These are phyloP conservation scores for Arthrobotrys sphaeroides DNA, from an alignment of 2,329 filamentous ascomycete genomes.

Conservation along the genomic window DNA sequence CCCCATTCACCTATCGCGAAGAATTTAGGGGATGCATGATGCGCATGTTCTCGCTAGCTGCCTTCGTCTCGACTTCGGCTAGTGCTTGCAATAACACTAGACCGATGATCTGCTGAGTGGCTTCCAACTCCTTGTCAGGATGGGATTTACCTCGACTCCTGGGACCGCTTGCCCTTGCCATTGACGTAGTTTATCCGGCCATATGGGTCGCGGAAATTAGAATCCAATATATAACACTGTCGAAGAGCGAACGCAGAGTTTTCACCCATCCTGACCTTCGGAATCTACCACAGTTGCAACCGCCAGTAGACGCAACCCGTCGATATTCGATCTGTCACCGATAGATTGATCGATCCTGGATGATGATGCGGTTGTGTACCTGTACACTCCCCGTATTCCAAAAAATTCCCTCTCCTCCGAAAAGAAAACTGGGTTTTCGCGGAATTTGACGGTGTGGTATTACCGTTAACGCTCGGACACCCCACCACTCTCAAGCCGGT, in stretches of 20 bases:
- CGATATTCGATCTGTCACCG: conserved; percentile 34
- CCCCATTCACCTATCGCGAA: conserved; percentile 10
- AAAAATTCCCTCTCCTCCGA: neutral
- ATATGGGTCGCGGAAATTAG: conserved; percentile 43
- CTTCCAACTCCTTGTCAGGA: conserved; percentile 6
- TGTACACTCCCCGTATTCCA: neutral
- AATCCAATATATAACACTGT: conserved; percentile 14
- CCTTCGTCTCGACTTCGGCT: conserved; percentile 29
- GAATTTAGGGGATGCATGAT: conserved; percentile 22
- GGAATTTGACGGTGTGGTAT: conserved; percentile 10
- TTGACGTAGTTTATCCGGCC: conserved; percentile 49
- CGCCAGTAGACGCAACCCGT: neutral
- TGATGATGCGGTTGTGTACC: conserved; percentile 1
- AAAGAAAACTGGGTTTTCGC: neutral
- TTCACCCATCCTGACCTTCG: conserved; percentile 14
- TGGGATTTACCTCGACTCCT: neutral
- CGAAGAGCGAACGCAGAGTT: conserved; percentile 23
- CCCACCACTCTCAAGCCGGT: conserved; percentile 33
- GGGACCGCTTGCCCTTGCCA: conserved; percentile 12
- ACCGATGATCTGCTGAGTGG: conserved; percentile 41
- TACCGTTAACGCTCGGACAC: conserved; percentile 51
- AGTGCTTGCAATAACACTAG: conserved; percentile 28
- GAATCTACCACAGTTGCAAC: conserved; percentile 3
- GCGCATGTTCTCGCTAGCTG: conserved; percentile 18
- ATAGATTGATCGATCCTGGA: conserved; percentile 37